phyloP scores from a whole-genome alignment of 2,329 filamentous ascomycete genomes.

The Nemania serpens region DNA sequence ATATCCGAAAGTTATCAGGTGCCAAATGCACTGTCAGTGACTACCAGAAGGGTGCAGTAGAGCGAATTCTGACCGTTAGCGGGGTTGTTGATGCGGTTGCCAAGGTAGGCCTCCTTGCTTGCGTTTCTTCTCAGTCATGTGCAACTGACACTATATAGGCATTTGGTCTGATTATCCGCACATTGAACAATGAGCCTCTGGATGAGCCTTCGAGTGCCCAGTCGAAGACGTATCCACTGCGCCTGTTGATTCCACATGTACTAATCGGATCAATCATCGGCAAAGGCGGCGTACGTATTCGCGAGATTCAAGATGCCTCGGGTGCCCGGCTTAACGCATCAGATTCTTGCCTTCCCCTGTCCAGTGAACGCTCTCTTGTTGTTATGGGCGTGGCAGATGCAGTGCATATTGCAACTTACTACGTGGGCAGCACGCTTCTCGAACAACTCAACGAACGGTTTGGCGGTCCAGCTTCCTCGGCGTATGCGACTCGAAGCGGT shows the following conservation, averaged over 20 bases:
- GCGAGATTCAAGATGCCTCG: constrained; percentile 97
- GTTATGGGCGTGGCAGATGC: constrained; percentile 97
- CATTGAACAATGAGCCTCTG: constrained; percentile 94
- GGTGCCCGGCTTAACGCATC: constrained; percentile 96
- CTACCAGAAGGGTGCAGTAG: constrained; percentile 94
- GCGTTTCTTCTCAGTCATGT: constrained; percentile 9
- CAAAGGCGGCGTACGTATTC: constrained; percentile 92
- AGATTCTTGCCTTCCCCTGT: constrained; percentile 90
- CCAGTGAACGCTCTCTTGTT: constrained; percentile 95
- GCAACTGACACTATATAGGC: constrained; percentile 59
- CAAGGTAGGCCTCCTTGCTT: constrained; percentile 67
- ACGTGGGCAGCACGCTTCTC: constrained; percentile 95
- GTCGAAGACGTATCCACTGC: constrained; percentile 96
- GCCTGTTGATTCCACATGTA: constrained; percentile 93
- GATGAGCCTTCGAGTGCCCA: constrained; percentile 86
- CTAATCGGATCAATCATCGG: constrained; percentile 98
- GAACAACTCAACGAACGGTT: constrained; percentile 98
- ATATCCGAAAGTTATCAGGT: constrained; percentile 91
- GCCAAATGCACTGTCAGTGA: constrained; percentile 99
- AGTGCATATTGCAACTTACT: constrained; percentile 98
- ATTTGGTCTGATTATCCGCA: constrained; percentile 97
- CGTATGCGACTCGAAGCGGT: constrained; percentile 93
- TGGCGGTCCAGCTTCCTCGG: constrained; percentile 93
- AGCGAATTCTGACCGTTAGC: constrained; percentile 96
- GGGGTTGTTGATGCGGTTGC: constrained; percentile 95